Evolutionary conservation across 2,329 filamentous ascomycete species (phyloP), one percentile per base, ranked within the genome.

Genomic region (Phialocephala sp.): DNA sequence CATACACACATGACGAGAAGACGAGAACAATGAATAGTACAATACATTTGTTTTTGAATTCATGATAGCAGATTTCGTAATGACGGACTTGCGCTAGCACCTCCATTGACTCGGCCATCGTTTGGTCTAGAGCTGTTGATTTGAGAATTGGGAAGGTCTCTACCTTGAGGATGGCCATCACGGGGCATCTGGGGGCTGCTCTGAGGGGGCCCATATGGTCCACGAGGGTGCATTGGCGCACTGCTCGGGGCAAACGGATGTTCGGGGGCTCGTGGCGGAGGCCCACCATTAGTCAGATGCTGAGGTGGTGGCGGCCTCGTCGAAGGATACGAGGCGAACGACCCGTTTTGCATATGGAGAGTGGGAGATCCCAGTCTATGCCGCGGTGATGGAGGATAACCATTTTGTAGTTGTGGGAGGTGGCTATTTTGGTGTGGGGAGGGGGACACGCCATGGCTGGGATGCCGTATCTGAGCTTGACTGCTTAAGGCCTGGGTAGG

Each of bases 31-130:
- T 58, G n/a, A 45, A 45, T 54, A 41, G 15, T 41, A 41, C 37
- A 37, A 45, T 35, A 14, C 36, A 64, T 59, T 55, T 60, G 56
- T 18, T n/a, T 50, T 24, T 58, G n/a, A 41, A 56, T 55, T 80
- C 78, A 92, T 57, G 87, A 90, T 62, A 94, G 82, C 58, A 94
- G 78, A 73, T 94, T 93, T 72, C 89, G 87, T 67, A 94, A 77
- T 11, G 91, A 93, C 12, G 91, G 90, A 73, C 89, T 93, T 18
- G 91, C 90, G 73, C 91, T 93, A 4, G 91, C 91, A n/a, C 90
- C 90, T 59, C 85, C 85, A 36, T 83, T 79, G 37, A 83, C 80
- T 57, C 84, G 80, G 22, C 68, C 76, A 58, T 85, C 83, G 60
- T 74, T 72, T 60, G 79, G 73, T 56, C 77, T 64, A 36, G 74